Evolutionary conservation across 2,329 filamentous ascomycete genomes (phyloP).

Genomic region (Fusarium setosum): DNA sequence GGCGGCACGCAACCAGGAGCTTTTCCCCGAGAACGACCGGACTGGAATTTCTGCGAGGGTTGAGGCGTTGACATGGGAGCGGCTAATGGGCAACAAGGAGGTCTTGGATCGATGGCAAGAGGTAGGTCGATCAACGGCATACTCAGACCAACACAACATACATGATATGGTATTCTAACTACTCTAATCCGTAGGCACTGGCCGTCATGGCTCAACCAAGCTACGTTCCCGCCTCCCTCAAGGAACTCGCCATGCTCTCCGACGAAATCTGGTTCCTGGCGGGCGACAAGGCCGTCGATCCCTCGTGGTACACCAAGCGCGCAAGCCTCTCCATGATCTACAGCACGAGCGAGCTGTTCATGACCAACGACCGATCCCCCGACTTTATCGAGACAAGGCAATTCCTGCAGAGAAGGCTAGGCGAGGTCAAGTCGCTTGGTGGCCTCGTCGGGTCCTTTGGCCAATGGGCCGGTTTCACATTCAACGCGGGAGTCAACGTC

Average conservation of each 20-base stretch:
- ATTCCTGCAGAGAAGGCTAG: conserved; percentile 81
- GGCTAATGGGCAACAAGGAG: conserved; percentile 78
- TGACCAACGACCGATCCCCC: conserved; percentile 86
- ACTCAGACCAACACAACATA: neutral
- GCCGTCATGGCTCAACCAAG: conserved; percentile 89
- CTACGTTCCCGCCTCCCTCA: conserved; percentile 79
- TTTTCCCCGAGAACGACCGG: conserved; percentile 53
- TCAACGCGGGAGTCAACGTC: conserved; percentile 81
- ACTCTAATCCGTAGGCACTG: conserved; percentile 71
- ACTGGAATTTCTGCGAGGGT: conserved; percentile 72
- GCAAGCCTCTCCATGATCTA: conserved; percentile 67
- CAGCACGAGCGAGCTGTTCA: conserved; percentile 87
- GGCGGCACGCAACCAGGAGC: conserved; percentile 49
- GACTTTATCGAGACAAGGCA: conserved; percentile 81
- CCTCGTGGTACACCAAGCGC: conserved; percentile 83
- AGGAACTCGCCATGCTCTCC: conserved; percentile 83
- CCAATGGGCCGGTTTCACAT: conserved; percentile 87
- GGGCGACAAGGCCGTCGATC: conserved; percentile 84
- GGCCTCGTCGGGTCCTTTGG: conserved; percentile 71
- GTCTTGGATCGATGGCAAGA: conserved; percentile 88
- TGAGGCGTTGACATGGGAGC: conserved; percentile 77
- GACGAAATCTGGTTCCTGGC: conserved; percentile 94
- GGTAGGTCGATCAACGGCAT: conserved; percentile 61
- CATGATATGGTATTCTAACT: conserved; percentile 20
- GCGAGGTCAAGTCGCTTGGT: conserved; percentile 74